Evolutionary conservation across 2,329 filamentous ascomycete species (phyloP).

Genomic region (Dothiorella sarmentorum): DNA sequence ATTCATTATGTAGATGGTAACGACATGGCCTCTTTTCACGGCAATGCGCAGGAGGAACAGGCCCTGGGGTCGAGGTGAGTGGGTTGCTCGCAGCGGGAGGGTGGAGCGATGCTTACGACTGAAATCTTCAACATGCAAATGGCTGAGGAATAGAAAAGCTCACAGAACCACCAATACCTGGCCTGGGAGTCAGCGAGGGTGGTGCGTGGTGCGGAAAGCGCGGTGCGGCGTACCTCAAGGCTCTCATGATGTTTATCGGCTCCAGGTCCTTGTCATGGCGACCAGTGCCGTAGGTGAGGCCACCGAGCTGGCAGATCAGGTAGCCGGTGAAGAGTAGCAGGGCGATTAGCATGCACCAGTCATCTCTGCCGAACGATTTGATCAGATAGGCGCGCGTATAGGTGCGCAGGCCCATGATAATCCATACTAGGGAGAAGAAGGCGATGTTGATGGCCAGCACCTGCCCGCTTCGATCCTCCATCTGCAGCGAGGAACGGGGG

Average conservation of each 20-base stretch:
- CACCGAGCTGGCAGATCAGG: conserved; percentile 38
- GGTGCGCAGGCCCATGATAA: conserved; percentile 36
- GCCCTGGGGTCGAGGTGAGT: conserved; percentile 9
- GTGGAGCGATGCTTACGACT: conserved; percentile 33
- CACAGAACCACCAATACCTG: conserved; percentile 53
- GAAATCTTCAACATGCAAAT: conserved; percentile 50
- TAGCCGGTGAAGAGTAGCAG: conserved; percentile 41
- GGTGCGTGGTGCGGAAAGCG: neutral
- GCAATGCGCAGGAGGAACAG: conserved; percentile 55
- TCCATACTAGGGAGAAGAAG: conserved; percentile 39
- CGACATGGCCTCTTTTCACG: conserved; percentile 42
- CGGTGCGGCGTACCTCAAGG: conserved; percentile 24
- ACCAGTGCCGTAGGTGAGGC: conserved; percentile 40
- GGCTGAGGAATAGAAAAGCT: conserved; percentile 51
- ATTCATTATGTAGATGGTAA: conserved; percentile 47
- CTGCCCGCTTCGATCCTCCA: conserved; percentile 25
- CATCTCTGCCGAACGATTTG: conserved; percentile 40
- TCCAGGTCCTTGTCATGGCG: conserved; percentile 34
- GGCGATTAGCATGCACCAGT: conserved; percentile 41
- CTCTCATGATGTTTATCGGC: conserved; percentile 29
- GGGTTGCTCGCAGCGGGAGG: too few relatives aligned
- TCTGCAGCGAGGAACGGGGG: neutral
- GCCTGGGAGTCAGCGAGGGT: conserved; percentile 22
- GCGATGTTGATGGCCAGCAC: conserved; percentile 31
- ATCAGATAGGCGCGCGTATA: conserved; percentile 37